Evolutionary conservation across 1,284 basidiomycete species (phyloP).

Genomic region (Ustilago xerochloae): DNA sequence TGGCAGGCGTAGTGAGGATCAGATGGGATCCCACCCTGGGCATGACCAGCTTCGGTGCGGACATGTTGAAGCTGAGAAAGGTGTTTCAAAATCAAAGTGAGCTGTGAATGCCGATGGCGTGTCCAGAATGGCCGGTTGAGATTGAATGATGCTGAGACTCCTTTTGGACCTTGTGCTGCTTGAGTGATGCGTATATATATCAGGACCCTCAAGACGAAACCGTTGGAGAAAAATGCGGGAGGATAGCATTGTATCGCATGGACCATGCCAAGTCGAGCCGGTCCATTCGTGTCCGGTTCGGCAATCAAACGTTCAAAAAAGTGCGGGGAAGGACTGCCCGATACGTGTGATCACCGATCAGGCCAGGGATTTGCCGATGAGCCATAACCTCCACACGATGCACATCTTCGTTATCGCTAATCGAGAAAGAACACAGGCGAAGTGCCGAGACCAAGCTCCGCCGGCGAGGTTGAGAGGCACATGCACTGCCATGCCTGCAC

Average conservation of each 20-base stretch:
- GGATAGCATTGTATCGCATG: too few relatives aligned
- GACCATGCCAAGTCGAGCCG: constrained; percentile 22
- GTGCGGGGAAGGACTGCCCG: constrained; percentile 23
- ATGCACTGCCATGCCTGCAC: background rate
- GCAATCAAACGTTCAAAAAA: constrained; percentile 18
- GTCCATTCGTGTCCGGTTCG: constrained; percentile 26
- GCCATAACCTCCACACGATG: constrained; percentile 15
- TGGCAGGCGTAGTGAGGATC: constrained; percentile 44
- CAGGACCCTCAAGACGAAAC: too few relatives aligned
- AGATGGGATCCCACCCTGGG: constrained; percentile 58
- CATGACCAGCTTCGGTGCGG: constrained; percentile 18
- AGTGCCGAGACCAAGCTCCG: background rate
- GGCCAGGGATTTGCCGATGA: background rate
- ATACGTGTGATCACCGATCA: background rate
- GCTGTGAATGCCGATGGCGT: too few relatives aligned
- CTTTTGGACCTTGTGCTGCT: too few relatives aligned
- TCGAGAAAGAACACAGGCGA: background rate
- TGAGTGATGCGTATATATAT: too few relatives aligned
- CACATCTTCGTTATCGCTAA: background rate
- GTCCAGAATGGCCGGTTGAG: too few relatives aligned
- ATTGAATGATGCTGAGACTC: too few relatives aligned
- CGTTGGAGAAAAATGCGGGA: too few relatives aligned
- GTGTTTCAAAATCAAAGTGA: too few relatives aligned
- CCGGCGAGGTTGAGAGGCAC: background rate
- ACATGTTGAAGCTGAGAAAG: constrained; percentile 28